Base-by-base conservation (phyloP, 2,329 filamentous ascomycete species). In the Neofusicoccum ribis region DNA sequence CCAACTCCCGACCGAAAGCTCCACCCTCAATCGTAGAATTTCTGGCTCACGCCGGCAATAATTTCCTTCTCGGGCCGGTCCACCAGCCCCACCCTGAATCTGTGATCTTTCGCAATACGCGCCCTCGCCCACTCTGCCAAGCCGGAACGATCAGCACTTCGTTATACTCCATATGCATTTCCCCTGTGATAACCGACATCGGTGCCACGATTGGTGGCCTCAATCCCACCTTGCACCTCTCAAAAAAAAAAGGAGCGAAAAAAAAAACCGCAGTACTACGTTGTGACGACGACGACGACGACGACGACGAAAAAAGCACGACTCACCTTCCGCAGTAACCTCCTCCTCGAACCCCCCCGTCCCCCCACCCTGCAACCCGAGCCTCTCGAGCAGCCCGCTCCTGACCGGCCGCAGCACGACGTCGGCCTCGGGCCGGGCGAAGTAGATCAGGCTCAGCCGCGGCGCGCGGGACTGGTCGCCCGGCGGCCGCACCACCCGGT, bases 371-470 rank as follows among this genome's bases (percentile, higher is more conserved):
- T 49, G 56, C 5, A 70, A 64, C 2, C 74, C 75, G 15, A 73
- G 54, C 1, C 61, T 73, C 44, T 39, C 50, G n/a, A 49, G 17
- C 44, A 50, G 8, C 27, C 77, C 78, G 3, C 72, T 73, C 8
- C 73, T 70, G 17, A 77, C 74, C 9, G 78, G 75, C 49, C 74
- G 74, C 12, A 80, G 72, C 63, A 75, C 70, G 0, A 76, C 71
- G 1, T 79, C 72, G 56, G 79, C 76, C 0, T 73, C 72, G 0
- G 78, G 78, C 11, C 79, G 70, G 2, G 78, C 74, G 64, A 81
- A 81, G 66, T 80, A 81, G 49, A 79, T 76, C 43, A 80, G 68
- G 3, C 78, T 77, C 39, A 80, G 67, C 4, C 79, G 73, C 46
- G 75, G 70, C 11, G 50, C 76, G 71, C 12, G 70, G 72, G 5